Conservation (phyloP, 2,329 filamentous ascomycete species). For the Thyridium curvatum region DNA sequence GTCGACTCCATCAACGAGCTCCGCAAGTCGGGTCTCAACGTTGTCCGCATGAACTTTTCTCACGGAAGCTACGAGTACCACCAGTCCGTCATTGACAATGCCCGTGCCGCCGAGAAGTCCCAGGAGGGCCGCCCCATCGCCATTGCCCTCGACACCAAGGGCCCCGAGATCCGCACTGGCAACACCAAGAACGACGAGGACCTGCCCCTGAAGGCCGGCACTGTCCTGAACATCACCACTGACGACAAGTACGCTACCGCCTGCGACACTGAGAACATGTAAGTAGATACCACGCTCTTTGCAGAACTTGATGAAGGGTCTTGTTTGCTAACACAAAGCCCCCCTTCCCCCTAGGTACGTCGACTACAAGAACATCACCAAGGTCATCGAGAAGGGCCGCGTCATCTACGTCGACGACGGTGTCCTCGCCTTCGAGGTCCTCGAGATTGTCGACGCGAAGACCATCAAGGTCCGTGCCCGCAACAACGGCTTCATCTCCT, state of each 20-base stretch:
- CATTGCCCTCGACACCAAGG: constrained; percentile 80
- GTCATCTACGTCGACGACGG: constrained; percentile 98
- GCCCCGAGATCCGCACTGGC: constrained; percentile 55
- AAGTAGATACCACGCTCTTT: too few relatives aligned
- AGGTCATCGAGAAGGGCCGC: constrained; percentile 86
- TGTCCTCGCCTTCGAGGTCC: constrained; percentile 91
- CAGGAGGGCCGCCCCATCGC: constrained; percentile 82
- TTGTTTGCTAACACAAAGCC: constrained; percentile 63
- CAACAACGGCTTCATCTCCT: constrained; percentile 98
- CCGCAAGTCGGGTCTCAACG: constrained; percentile 85
- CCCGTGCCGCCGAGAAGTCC: constrained; percentile 74
- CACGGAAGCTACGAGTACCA: constrained; percentile 91
- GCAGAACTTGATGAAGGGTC: constrained; percentile 5
- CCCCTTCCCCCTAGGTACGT: constrained; percentile 63
- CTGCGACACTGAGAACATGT: constrained; percentile 92
- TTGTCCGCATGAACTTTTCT: constrained; percentile 99
- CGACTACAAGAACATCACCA: constrained; percentile 99
- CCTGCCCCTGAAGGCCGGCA: constrained; percentile 75
- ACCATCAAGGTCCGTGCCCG: constrained; percentile 80
- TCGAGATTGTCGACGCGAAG: constrained; percentile 82
- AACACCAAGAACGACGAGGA: constrained; percentile 72
- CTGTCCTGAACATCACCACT: constrained; percentile 91
- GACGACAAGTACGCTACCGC: constrained; percentile 84
- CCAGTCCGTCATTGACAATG: constrained; percentile 92
- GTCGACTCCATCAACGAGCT: constrained; percentile 95